A percentile compares a stretch with the other conserved stretches of the same genome.
These are phyloP conservation scores for Leptodontidium sp. DNA, from an alignment of 2,329 filamentous ascomycete species.

Conservation along the genomic window DNA sequence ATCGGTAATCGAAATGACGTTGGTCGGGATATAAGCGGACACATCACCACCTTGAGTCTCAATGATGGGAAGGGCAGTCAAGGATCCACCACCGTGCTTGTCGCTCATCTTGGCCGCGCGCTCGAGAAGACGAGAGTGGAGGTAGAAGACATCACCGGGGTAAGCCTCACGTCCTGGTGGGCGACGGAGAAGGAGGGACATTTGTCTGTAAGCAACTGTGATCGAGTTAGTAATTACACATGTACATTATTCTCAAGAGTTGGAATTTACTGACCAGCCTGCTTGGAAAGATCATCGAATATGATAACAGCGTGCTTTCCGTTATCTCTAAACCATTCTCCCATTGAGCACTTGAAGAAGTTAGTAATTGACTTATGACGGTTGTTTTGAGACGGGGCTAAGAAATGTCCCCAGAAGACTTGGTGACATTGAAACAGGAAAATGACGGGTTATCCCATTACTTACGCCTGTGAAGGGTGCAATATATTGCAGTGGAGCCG, in stretches of 20 bases:
- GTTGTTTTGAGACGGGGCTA: too few relatives aligned
- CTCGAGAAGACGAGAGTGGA: conserved; percentile 98
- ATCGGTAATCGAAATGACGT: conserved; percentile 99
- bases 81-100: conserved; percentile 92
- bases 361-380: not conserved
- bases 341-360: conserved; percentile 41
- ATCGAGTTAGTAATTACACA: too few relatives aligned
- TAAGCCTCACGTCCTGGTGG: conserved; percentile 99
- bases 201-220: conserved; percentile 98
- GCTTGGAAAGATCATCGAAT: conserved; percentile 94
- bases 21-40: conserved; percentile 99
- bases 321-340: conserved; percentile 81
- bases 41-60: conserved; percentile 99
- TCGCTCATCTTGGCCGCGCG: conserved; percentile 99
- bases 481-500: conserved; percentile 89
- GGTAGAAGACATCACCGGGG: conserved; percentile 99
- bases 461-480: conserved; percentile 82
- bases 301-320: conserved; percentile 90
- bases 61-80: conserved; percentile 97
- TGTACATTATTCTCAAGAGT: too few relatives aligned
- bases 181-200: conserved; percentile 97
- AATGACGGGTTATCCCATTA: not conserved
- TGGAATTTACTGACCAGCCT: too few relatives aligned
- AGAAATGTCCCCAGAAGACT: not conserved
- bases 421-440: not conserved